phyloP scores from a whole-genome alignment of 2,329 filamentous ascomycete genomes.

The Cercospora zeina region DNA sequence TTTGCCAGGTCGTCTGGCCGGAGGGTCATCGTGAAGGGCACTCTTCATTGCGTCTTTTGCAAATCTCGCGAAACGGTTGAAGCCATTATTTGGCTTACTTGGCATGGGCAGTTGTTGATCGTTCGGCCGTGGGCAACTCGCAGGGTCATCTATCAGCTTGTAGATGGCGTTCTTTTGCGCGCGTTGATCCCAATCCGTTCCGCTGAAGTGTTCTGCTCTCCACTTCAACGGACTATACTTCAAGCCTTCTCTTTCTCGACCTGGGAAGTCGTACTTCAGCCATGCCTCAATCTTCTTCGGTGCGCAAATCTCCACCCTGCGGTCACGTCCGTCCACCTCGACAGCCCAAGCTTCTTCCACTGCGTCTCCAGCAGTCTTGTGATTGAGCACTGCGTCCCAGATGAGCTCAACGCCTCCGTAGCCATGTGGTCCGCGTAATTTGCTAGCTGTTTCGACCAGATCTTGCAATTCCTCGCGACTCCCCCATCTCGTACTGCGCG shows the following conservation, averaged over 20 bases:
- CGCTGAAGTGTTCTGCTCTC: conserved; percentile 66
- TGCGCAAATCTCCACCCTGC: conserved; percentile 56
- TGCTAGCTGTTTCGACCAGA: conserved; percentile 54
- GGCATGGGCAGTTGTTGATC: conserved; percentile 27
- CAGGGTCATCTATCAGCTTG: conserved; percentile 57
- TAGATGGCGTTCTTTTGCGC: conserved; percentile 62
- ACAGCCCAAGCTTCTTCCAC: conserved; percentile 63
- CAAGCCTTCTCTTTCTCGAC: conserved; percentile 51
- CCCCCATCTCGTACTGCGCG: conserved; percentile 67
- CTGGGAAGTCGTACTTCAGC: conserved; percentile 66
- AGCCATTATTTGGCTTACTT: conserved; percentile 21
- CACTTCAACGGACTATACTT: conserved; percentile 64
- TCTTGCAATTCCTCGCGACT: conserved; percentile 60
- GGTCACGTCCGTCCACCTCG: conserved; percentile 61
- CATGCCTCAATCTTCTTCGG: conserved; percentile 66
- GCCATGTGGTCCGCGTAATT: conserved; percentile 35
- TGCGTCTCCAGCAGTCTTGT: conserved; percentile 68
- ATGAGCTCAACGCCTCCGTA: conserved; percentile 56
- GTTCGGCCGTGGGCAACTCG: conserved; percentile 34
- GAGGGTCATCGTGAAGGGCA: conserved; percentile 8
- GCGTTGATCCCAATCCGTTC: conserved; percentile 64
- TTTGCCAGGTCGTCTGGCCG: conserved; percentile 50
- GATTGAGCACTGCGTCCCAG: conserved; percentile 72
- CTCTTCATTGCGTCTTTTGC: conserved; percentile 26
- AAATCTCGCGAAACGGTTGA: conserved; percentile 32